Base-by-base conservation (phyloP, 768 basidiomycete species). In the Tricholoma saponaceum region DNA sequence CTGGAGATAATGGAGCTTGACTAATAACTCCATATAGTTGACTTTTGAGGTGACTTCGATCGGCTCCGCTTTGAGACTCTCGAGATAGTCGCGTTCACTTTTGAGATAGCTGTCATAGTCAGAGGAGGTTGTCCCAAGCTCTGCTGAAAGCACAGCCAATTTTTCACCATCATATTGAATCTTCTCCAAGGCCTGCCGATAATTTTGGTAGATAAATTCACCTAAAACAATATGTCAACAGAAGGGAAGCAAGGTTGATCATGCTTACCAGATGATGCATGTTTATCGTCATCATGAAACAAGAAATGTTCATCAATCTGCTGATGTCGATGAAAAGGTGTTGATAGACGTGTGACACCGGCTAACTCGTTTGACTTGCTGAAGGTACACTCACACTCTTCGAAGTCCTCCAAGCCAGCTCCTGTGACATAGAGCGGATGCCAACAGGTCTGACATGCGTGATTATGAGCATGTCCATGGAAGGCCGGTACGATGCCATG, bases 201-300 rank as follows among this genome's bases (percentile, higher is more conserved):
- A 35, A 35, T 35, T 35, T 9, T 35, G 10, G 12, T 35, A 35
- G 35, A 35, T 35, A 14, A 35, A 35, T 9, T 35, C 8, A 35
- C 35, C 35, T 57, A 57, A 46, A 28, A 65, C 13, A 56, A 57
- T 6, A 25, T 60, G 28, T 67, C 39, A 41, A 9, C 39, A n/a
- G 39, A 70, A 1, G 71, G 59, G 46, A 69, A 69, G 18, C 18
- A 18, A 41, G 39, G 39, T 41, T 41, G 39, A 41, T 41, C 18
- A 20, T n/a, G 18, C 39, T 41, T 41, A 41, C 39, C 39, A n/a
- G 39, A 41, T n/a, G 39, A n/a, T 8, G 56, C 53, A 57, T 74
- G 71, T 55, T 74, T 72, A 12, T 75, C 70, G 2, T 58, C 56
- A 61, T 76, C 71, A 71, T 73, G 72, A 9, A 70, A 66, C 3